Percentiles rank a stretch among this genome's conserved stretches.
Evolutionary conservation across 2,329 filamentous ascomycete genomes (phyloP).

Genomic region (Fusarium succisae): DNA sequence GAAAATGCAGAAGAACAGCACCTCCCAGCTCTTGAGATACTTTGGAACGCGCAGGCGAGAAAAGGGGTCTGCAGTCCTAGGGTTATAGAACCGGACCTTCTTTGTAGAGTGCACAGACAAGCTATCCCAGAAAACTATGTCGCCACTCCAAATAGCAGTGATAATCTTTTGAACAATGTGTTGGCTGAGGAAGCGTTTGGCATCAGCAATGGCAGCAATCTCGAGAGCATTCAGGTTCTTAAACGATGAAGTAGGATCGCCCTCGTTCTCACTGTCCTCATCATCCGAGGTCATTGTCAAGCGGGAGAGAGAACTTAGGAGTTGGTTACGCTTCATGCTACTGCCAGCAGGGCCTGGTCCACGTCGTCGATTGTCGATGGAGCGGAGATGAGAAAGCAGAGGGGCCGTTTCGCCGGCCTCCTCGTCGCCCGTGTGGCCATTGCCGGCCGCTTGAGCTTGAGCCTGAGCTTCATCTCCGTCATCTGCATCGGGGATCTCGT

Average conservation of each 20-base stretch:
- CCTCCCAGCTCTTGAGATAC: slow-evolving; percentile 86
- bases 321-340: slow-evolving; percentile 56
- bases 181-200: slow-evolving; percentile 87
- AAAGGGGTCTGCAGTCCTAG: slow-evolving; percentile 73
- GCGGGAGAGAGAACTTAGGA: slow-evolving; percentile 64
- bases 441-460: slow-evolving; percentile 6
- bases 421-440: slow-evolving; percentile 43
- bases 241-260: slow-evolving; percentile 76
- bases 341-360: slow-evolving; percentile 48
- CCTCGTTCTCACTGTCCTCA: slow-evolving; percentile 55
- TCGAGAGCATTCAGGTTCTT: slow-evolving; percentile 85
- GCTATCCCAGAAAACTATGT: slow-evolving; percentile 87
- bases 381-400: slow-evolving; percentile 53
- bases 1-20: slow-evolving; percentile 81
- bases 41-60: slow-evolving; percentile 80
- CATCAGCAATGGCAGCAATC: slow-evolving; percentile 82
- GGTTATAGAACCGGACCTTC: slow-evolving; percentile 79
- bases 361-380: slow-evolving; percentile 35
- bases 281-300: slow-evolving; percentile 55
- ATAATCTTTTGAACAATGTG: slow-evolving; percentile 84
- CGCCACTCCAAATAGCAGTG: slow-evolving; percentile 84
- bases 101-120: slow-evolving; percentile 79
- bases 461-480: slow-evolving; percentile 33
- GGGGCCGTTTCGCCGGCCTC: slow-evolving; percentile 60
- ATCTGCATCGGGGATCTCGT: slow-evolving; percentile 69